Conservation (phyloP, 1,284 basidiomycete species). For the Leccinum fallax region DNA sequence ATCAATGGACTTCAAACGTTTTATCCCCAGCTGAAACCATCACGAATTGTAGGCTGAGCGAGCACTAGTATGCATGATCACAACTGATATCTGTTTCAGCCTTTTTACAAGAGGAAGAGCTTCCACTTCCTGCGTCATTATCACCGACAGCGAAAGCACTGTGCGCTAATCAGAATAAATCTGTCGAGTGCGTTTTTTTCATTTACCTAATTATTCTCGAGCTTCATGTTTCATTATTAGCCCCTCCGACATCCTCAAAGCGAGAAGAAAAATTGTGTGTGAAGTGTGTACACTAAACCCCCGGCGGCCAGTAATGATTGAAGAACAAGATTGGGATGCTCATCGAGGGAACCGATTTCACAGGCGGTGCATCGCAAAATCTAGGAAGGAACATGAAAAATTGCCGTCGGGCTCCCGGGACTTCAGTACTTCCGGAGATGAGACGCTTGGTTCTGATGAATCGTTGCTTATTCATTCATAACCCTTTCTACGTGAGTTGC, state of each 20-base stretch:
- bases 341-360: constrained; percentile 69
- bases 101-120: constrained; percentile 54
- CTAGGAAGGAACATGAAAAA: constrained; percentile 12
- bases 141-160: constrained; percentile 59
- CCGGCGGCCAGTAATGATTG: constrained; percentile 73
- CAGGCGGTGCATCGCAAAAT: constrained; percentile 34
- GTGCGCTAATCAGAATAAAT: constrained; percentile 48
- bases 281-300: constrained; percentile 67
- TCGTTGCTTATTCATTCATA: constrained; percentile 8
- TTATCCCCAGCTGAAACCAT: constrained; percentile 52
- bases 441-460: constrained; percentile 1
- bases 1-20: constrained; percentile 62
- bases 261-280: constrained; percentile 66
- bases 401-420: not conserved
- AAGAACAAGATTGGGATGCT: constrained; percentile 63
- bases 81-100: constrained; percentile 41
- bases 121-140: constrained; percentile 63
- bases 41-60: constrained; percentile 44
- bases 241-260: constrained; percentile 57
- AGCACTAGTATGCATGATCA: not conserved
- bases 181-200: constrained; percentile 47
- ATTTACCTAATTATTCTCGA: constrained; percentile 10
- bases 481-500: constrained; percentile 17
- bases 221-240: constrained; percentile 16
- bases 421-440: not conserved